Evolutionary conservation across 805 yeast genomes (phyloP).

Genomic region (Saccharomycopsis sp.): DNA sequence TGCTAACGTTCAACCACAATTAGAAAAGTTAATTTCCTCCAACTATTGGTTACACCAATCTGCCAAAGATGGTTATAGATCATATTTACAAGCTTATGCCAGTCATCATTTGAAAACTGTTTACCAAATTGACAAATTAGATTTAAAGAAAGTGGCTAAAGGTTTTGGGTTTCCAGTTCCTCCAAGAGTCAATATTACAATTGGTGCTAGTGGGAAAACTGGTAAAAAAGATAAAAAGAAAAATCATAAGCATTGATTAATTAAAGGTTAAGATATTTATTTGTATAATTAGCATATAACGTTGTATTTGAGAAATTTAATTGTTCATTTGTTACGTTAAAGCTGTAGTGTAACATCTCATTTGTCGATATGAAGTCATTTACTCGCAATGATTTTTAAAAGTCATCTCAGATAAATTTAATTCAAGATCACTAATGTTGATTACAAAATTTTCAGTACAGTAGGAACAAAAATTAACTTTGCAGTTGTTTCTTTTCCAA

Average conservation of each 20-base stretch:
- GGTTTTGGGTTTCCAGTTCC: constrained; percentile 93
- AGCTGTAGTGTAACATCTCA: too few relatives aligned
- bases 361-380: too few relatives aligned
- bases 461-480: too few relatives aligned
- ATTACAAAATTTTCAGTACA: too few relatives aligned
- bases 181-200: constrained; percentile 92
- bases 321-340: neutral
- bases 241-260: neutral
- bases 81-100: constrained; percentile 95
- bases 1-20: constrained; percentile 91
- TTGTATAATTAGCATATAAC: neutral
- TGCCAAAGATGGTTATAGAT: constrained; percentile 95
- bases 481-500: too few relatives aligned
- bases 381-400: too few relatives aligned
- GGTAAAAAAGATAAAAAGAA: constrained; percentile 5
- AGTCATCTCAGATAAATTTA: too few relatives aligned
- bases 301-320: neutral
- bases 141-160: constrained; percentile 87
- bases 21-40: constrained; percentile 81
- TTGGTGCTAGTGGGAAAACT: constrained; percentile 83
- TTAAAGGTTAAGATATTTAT: neutral
- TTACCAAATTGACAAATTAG: constrained; percentile 91
- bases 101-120: constrained; percentile 95
- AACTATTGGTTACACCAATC: constrained; percentile 91
- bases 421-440: too few relatives aligned